phyloP scores from a whole-genome alignment of 352 stramenopile species.

The Phytophthora chlamydospora region DNA sequence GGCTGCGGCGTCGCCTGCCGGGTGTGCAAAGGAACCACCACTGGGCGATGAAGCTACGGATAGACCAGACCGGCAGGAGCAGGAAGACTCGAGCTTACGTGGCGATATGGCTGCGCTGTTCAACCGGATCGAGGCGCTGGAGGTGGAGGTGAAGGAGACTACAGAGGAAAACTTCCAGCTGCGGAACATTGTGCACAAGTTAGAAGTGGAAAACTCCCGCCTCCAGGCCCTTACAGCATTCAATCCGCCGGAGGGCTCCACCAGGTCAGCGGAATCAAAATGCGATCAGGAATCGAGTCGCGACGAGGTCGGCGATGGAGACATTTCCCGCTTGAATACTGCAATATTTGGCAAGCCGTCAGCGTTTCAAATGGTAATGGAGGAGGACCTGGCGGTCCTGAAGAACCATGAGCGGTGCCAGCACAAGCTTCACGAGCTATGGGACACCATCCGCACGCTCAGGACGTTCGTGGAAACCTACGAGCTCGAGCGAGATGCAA shows the following conservation, averaged over 20 bases:
- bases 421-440: conserved; percentile 72
- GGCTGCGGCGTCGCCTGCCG: not conserved
- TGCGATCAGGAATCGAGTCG: conserved; percentile 12
- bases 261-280: not conserved
- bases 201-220: conserved; percentile 28
- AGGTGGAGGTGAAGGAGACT: conserved; percentile 23
- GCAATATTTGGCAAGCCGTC: conserved; percentile 30
- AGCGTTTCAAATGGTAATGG: conserved; percentile 36
- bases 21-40: conserved; percentile 1
- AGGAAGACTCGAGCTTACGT: not conserved
- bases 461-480: conserved; percentile 69
- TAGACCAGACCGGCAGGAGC: conserved; percentile 4
- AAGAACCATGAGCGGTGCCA: conserved; percentile 62
- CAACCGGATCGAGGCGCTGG: conserved; percentile 22
- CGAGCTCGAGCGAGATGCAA: conserved; percentile 51
- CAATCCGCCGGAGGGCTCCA: not conserved
- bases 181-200: conserved; percentile 17
- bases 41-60: conserved; percentile 10
- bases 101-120: conserved; percentile 20
- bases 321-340: conserved; percentile 16
- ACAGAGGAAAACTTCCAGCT: conserved; percentile 34
- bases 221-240: conserved; percentile 11
- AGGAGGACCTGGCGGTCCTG: conserved; percentile 30
- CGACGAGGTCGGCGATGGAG: conserved; percentile 8
- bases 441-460: conserved; percentile 67